phyloP scores from a whole-genome alignment of 2,329 filamentous ascomycete genomes.

The Pseudocercospora eumusae region DNA sequence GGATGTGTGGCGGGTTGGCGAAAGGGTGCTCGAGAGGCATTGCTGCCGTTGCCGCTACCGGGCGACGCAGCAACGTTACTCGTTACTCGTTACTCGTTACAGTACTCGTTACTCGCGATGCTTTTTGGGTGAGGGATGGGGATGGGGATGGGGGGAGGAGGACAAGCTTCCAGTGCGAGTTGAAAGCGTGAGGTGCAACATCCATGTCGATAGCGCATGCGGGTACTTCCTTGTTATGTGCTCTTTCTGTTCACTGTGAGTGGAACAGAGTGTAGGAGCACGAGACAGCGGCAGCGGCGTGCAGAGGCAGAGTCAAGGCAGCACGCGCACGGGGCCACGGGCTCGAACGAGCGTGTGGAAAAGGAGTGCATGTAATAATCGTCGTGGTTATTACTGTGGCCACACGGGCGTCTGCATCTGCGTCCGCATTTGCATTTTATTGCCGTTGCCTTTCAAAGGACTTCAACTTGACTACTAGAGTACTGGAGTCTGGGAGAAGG shows the following conservation, averaged over 20 bases:
- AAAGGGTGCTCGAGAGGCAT: constrained; percentile 35
- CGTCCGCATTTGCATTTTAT: neutral
- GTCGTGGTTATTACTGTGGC: neutral
- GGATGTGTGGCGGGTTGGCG: constrained; percentile 34
- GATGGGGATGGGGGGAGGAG: neutral
- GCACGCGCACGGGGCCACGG: too few relatives aligned
- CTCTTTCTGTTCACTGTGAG: neutral
- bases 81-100: neutral
- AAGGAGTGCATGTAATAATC: constrained; percentile 1
- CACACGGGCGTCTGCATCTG: neutral
- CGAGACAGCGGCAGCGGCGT: constrained; percentile 10
- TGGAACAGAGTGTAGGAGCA: neutral
- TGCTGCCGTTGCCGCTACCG: too few relatives aligned
- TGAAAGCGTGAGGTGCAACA: neutral
- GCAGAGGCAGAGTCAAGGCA: neutral
- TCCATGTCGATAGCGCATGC: neutral
- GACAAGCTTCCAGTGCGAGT: constrained; percentile 4
- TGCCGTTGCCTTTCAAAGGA: too few relatives aligned
- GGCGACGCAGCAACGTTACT: constrained; percentile 7
- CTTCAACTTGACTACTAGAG: too few relatives aligned
- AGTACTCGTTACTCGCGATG: constrained; percentile 2
- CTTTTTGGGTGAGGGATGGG: neutral
- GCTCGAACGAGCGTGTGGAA: neutral
- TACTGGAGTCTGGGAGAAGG: too few relatives aligned
- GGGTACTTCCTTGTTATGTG: neutral